Evolutionary conservation across 768 basidiomycete species (phyloP).

Genomic region (Tricholoma bakamatsutake): DNA sequence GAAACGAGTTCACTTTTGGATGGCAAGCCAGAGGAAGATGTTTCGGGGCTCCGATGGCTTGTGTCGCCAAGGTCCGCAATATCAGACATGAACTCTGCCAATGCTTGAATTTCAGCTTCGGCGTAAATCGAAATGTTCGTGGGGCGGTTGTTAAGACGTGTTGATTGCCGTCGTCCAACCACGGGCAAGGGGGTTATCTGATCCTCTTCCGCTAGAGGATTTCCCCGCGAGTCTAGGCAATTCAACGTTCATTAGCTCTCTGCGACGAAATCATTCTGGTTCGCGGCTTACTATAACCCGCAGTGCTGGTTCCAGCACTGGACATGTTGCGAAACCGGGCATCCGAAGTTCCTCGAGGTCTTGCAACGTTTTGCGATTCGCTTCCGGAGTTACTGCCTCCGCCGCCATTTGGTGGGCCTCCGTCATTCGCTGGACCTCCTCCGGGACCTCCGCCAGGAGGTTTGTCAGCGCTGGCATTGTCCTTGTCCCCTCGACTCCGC

Average conservation of each 20-base stretch:
- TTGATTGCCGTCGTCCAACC: conserved; percentile 15
- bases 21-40: background rate
- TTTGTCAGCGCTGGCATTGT: conserved; percentile 27
- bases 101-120: conserved; percentile 44
- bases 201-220: conserved; percentile 8
- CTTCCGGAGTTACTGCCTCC: conserved; percentile 20
- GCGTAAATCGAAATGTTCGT: conserved; percentile 42
- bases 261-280: conserved; percentile 1
- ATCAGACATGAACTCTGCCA: conserved; percentile 42
- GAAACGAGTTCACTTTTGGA: background rate
- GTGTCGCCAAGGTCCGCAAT: conserved; percentile 6
- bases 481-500: conserved; percentile 45
- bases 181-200: conserved; percentile 21
- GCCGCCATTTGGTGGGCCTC: conserved; percentile 23
- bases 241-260: background rate
- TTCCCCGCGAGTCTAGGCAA: background rate
- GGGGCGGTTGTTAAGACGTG: conserved; percentile 24
- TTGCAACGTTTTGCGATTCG: conserved; percentile 32
- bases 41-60: background rate
- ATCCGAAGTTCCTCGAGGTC: conserved; percentile 73
- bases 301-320: conserved; percentile 16
- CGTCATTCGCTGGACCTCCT: conserved; percentile 19
- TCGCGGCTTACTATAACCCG: conserved; percentile 23
- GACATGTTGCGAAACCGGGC: conserved; percentile 43
- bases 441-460: conserved; percentile 28